A percentile compares a stretch with the other conserved stretches of the same genome.
Conservation (phyloP, 2,329 filamentous ascomycete genomes). For the Fusarium fracticaudum region DNA sequence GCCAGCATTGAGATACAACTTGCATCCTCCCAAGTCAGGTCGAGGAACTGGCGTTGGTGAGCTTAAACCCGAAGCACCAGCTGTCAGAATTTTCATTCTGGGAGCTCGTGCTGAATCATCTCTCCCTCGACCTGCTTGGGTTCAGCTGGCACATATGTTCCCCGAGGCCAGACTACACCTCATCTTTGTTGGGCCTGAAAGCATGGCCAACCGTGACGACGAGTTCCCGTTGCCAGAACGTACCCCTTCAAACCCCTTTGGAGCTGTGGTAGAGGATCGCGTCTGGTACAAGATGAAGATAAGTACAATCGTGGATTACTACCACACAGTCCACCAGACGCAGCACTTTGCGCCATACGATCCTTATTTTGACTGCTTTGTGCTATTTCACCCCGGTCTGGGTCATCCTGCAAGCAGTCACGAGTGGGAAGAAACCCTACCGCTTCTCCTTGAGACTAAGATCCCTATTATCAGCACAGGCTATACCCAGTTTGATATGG, state of each 20-base stretch:
- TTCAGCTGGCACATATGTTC: slow-evolving; percentile 94
- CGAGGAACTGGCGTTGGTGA: slow-evolving; percentile 79
- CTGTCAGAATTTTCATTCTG: slow-evolving; percentile 90
- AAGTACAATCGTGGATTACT: slow-evolving; percentile 97
- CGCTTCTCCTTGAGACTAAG: slow-evolving; percentile 92
- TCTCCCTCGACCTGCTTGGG: slow-evolving; percentile 91
- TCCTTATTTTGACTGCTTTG: slow-evolving; percentile 97
- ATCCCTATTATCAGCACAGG: slow-evolving; percentile 93
- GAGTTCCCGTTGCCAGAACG: slow-evolving; percentile 92
- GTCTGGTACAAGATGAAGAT: slow-evolving; percentile 93
- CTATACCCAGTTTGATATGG: slow-evolving; percentile 95
- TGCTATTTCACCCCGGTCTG: slow-evolving; percentile 95
- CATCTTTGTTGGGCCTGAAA: slow-evolving; percentile 94
- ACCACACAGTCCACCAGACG: slow-evolving; percentile 93
- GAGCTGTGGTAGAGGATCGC: slow-evolving; percentile 91
- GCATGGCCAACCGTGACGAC: slow-evolving; percentile 91
- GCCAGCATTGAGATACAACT: slow-evolving; percentile 86
- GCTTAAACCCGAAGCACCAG: slow-evolving; percentile 83
- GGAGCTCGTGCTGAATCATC: slow-evolving; percentile 98
- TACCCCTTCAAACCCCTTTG: slow-evolving; percentile 88
- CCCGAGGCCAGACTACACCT: slow-evolving; percentile 90
- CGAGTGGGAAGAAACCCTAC: slow-evolving; percentile 93
- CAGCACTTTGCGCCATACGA: slow-evolving; percentile 94
- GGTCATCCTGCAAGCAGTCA: slow-evolving; percentile 93
- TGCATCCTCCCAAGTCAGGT: slow-evolving; percentile 87